These are phyloP conservation scores for Lophiotrema nucula DNA, from an alignment of 495 filamentous ascomycete species.

Conservation along the genomic window DNA sequence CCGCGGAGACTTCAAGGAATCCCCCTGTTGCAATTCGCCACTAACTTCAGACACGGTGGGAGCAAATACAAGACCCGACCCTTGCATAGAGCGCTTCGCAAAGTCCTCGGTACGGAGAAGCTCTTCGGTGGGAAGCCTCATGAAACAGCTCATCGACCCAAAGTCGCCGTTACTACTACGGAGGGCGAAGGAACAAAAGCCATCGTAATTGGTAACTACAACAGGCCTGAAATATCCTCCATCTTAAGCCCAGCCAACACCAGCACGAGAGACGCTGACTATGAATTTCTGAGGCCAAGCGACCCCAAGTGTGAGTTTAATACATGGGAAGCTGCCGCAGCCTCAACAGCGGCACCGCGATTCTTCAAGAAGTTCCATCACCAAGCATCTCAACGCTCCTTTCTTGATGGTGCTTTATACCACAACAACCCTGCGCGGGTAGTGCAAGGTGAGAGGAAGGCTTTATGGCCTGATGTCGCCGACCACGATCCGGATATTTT, in stretches of 20 bases:
- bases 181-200: slow-evolving; percentile 39
- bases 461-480: slow-evolving; percentile 49
- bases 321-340: slow-evolving; percentile 54
- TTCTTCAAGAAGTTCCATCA: slow-evolving; percentile 51
- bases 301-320: slow-evolving; percentile 44
- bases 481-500: slow-evolving; percentile 47
- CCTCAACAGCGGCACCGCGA: slow-evolving; percentile 47
- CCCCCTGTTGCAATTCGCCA: slow-evolving; percentile 39
- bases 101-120: background rate
- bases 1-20: slow-evolving; percentile 42
- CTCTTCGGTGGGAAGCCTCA: slow-evolving; percentile 45
- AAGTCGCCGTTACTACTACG: slow-evolving; percentile 52
- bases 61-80: slow-evolving; percentile 5
- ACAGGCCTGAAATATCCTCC: slow-evolving; percentile 31
- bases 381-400: slow-evolving; percentile 40
- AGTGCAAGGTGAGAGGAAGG: slow-evolving; percentile 48
- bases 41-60: slow-evolving; percentile 23
- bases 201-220: slow-evolving; percentile 55
- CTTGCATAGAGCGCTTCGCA: background rate
- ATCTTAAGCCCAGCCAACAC: slow-evolving; percentile 3
- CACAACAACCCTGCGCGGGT: slow-evolving; percentile 51
- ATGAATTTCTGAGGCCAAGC: slow-evolving; percentile 49
- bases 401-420: slow-evolving; percentile 48
- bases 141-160: slow-evolving; percentile 33
- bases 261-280: slow-evolving; percentile 27